Evolutionary conservation across 495 filamentous ascomycete species (phyloP), one percentile per base, ranked within the genome.

Genomic region (Tuber borchii): DNA sequence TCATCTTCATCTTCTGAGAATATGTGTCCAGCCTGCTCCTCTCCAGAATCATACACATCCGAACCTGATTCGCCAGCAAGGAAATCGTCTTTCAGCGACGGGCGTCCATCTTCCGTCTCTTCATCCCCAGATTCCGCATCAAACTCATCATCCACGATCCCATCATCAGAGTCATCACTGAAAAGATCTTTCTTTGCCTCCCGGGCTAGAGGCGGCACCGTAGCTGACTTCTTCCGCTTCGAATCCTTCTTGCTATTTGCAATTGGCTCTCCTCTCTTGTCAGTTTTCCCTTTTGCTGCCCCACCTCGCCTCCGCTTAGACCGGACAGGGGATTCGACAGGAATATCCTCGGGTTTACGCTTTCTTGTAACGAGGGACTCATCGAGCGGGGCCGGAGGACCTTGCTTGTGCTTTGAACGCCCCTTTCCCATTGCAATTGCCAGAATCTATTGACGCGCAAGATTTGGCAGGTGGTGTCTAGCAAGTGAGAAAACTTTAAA

Each of bases 1-100:
- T 93, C 90, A 76, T 95, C 93, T 83, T 97, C 94, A 81, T 99
- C 95, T 74, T 97, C 95, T 0, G 95, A 98, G 86, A 97, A 99
- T 85, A 95, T 91, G 51, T 90, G 88, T 82, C 85, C 78, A 31
- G 79, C 43, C 22, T 71, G 84, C 72, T 92, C 90, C 68, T 91
- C 90, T 61, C 89, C 91, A 19, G 93, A 95, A 80, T 94, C 93
- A 76, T 90, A 90, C 65, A 93, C 88, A 1, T 91, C 92, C 73
- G 89, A 83, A 77, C 78, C 87, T 83, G 82, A 89, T 46, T 81
- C 85, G 46, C 87, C 87, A 16, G 86, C 89, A 20, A 90, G 75
- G 80, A 90, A 88, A 74, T 91, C 89, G 79, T 89, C 87, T 19
- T 85, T 85, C 4, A 89, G 72, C 16, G 77, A 79, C 20, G 74